Evolutionary conservation across 345 rosid genomes (phyloP), one percentile per base, ranked within the genome.

Genomic region (Viola odorata): DNA sequence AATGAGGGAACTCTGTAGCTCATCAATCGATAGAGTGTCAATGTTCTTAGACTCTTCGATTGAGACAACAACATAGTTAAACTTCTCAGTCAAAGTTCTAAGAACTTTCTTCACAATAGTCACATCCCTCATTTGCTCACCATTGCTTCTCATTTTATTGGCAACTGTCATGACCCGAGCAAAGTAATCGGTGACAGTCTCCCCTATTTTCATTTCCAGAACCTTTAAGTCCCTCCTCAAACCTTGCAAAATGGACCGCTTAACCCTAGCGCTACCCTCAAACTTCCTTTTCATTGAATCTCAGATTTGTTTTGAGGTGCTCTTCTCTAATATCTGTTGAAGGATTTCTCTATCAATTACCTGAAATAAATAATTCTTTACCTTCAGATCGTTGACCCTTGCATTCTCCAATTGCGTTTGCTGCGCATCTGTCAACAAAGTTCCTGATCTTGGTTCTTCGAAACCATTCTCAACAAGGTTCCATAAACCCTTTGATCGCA

Each of bases 81-180:
- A 7, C 39, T 39, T 55, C 3, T 55, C 10, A 10, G 6, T 55
- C 8, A 55, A 12, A 12, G 59, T n/a, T 6, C 1, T 16, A 6
- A 55, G 44, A 32, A 55, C 39, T 17, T 55, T 55, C 44, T 55
- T 17, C 8, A 54, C 42, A 32, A 54, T 54, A 32, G 42, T 54
- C 6, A 54, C 39, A 54, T 54, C 58, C 37, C 58, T 54, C 4
- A 23, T 54, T 0, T 54, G 7, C 12, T 54, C 58, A 8, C 8
- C 15, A 54, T 54, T 10, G 32, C 32, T 23, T 23, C 32, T 23
- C 32, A 23, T 23, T 23, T 23, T 23, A 23, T 23, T 23, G 32
- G 32, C 32, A 23, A 23, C 32, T 23, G 32, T 2, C 32, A 23
- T 23, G 32, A 23, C 32, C 32, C 32, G 1, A 23, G 32, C 32